Conservation (phyloP, 495 filamentous ascomycete genomes). For the Penicillium antarcticum region DNA sequence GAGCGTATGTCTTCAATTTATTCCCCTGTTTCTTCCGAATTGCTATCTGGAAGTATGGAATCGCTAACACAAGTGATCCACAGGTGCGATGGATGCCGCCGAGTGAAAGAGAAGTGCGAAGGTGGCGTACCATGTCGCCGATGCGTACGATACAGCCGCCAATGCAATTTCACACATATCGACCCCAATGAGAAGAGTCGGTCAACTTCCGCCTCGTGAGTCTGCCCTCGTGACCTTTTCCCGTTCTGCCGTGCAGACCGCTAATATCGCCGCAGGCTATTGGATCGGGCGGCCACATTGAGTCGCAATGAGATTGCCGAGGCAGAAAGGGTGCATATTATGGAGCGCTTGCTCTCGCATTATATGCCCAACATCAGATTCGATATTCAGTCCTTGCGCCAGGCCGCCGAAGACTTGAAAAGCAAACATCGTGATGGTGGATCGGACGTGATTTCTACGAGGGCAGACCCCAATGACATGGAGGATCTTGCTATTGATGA, state of each 20-base stretch:
- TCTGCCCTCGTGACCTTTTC: neutral
- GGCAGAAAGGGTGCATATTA: conserved; percentile 40
- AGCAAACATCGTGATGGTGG: conserved; percentile 35
- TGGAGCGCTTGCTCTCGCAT: conserved; percentile 42
- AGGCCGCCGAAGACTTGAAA: conserved; percentile 38
- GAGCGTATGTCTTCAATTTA: conserved; percentile 30
- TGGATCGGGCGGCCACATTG: conserved; percentile 34
- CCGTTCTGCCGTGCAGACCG: neutral
- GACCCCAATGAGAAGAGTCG: conserved; percentile 37
- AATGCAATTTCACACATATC: conserved; percentile 47
- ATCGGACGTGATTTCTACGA: conserved; percentile 33
- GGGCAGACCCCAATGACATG: conserved; percentile 35
- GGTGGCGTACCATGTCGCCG: conserved; percentile 50
- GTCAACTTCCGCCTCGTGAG: conserved; percentile 39
- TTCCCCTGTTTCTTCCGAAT: neutral
- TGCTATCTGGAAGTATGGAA: neutral
- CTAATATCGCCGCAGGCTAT: conserved; percentile 19
- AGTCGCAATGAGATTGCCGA: conserved; percentile 44
- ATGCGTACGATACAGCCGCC: conserved; percentile 45
- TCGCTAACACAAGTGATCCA: conserved; percentile 8
- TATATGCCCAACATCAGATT: conserved; percentile 44
- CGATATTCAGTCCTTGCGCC: conserved; percentile 41
- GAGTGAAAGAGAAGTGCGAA: conserved; percentile 52
- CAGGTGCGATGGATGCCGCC: conserved; percentile 48
- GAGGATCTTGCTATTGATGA: conserved; percentile 45